These are phyloP conservation scores for Eremochloa ophiuroides DNA, from an alignment of 176 grass and related monocot genomes.

Conservation along the genomic window DNA sequence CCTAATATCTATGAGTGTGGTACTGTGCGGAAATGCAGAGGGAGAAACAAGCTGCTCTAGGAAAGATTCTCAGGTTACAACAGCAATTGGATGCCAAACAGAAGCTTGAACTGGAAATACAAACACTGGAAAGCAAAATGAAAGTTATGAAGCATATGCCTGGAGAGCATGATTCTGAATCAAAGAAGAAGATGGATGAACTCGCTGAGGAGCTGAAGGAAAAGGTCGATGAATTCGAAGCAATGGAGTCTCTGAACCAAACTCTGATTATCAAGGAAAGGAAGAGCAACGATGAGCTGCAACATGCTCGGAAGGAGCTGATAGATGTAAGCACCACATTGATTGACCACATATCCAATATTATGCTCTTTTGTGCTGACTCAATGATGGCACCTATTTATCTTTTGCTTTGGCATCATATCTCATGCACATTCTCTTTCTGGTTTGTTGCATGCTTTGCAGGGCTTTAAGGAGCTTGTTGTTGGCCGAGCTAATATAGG, in stretches of 20 bases:
- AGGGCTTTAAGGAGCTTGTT: not conserved
- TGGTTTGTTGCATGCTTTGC: not conserved
- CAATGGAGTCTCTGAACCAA: constrained; percentile 50
- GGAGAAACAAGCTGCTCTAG: constrained; percentile 45
- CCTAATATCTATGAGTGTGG: not conserved
- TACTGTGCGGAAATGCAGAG: constrained; percentile 30
- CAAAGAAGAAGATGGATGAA: constrained; percentile 31
- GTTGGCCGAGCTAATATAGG: not conserved
- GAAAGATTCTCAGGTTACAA: constrained; percentile 48
- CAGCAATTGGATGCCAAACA: constrained; percentile 58
- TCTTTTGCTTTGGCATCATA: not conserved
- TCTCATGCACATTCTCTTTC: not conserved
- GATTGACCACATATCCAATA: not conserved
- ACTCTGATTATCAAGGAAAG: constrained; percentile 45
- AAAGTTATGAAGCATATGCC: constrained; percentile 53
- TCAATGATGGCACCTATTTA: not conserved
- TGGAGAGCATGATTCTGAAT: constrained; percentile 34
- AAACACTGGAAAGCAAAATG: constrained; percentile 44
- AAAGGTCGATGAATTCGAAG: constrained; percentile 36
- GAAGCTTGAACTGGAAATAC: constrained; percentile 62
- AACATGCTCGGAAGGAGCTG: constrained; percentile 55
- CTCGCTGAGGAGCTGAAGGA: constrained; percentile 47
- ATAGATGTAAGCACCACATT: constrained; percentile 31
- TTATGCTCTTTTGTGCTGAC: not conserved
- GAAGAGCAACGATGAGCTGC: constrained; percentile 59